Base-by-base conservation (phyloP, 2,329 filamentous ascomycete genomes). In the Aspergillus floridensis region DNA sequence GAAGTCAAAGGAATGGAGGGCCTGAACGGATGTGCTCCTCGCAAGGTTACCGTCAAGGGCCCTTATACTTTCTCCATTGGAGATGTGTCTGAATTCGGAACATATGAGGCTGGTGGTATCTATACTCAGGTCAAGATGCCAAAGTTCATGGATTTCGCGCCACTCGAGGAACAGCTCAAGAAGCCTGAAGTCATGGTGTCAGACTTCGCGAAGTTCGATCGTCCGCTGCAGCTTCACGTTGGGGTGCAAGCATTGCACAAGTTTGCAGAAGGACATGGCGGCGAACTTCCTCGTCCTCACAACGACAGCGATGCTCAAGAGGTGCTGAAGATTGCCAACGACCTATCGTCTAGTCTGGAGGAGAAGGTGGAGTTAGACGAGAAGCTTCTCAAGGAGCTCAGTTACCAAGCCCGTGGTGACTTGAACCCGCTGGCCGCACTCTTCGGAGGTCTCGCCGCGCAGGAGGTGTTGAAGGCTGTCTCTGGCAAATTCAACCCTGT, bases 91-190 rank as follows among this genome's bases (percentile, higher is more conserved):
- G 88, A 86, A 5, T 83, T 97, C 38, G 95, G 95, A 38, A 84
- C 90, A 69, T 99, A 99, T 80, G 81, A 91, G 80, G 86, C 90
- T 54, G 93, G 93, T 50, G 95, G 95, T 61, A 85, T 96, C 60
- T 99, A 90, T 76, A 89, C 91, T 44, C 95, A 99, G 77, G 95
- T 98, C 76, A 99, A 98, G 84, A 97, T 97, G 93, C 95, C 95
- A 53, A 96, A 95, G 80, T 86, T 92, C 57, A 79, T 98, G 70
- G 86, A 95, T 74, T 99, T 98, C 79, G 91, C 96, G 80, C 82
- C 87, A 46, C 85, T 97, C 59, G 87, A 87, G 47, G 80, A 86
- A 55, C 86, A 96, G 61, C 77, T 97, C 58, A 91, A 91, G 77
- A 90, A 92, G 59, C 95, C 95, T 2, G 93, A 97, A 70, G 87